Evolutionary conservation across 73 alveolate species (phyloP).

Genomic region (Blepharisma japonicum): DNA sequence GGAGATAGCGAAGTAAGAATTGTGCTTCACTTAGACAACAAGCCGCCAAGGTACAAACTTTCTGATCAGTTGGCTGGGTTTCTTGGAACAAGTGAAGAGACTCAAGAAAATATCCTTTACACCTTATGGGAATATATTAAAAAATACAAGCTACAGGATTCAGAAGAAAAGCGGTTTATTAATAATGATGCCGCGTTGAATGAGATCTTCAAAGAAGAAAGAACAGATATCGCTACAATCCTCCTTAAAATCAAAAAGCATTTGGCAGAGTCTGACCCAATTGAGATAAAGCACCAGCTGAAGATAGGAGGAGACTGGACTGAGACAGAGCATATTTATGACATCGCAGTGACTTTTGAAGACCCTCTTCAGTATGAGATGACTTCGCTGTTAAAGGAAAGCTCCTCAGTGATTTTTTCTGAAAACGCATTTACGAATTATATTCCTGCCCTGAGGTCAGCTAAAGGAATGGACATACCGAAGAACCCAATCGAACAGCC

Average conservation of each 20-base stretch:
- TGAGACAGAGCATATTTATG: constrained; percentile 16
- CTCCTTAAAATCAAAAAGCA: constrained; percentile 6
- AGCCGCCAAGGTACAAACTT: constrained; percentile 18
- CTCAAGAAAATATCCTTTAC: constrained; percentile 17
- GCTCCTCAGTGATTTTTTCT: constrained; percentile 1
- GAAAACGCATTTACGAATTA: constrained; percentile 23
- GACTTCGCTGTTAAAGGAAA: neutral
- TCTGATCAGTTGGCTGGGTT: neutral
- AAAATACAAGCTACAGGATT: constrained; percentile 6
- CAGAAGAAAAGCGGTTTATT: constrained; percentile 19
- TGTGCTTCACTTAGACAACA: constrained; percentile 18
- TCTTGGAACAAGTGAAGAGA: constrained; percentile 7
- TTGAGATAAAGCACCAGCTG: neutral
- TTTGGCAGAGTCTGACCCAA: constrained; percentile 18
- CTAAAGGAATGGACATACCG: constrained; percentile 2
- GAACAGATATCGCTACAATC: constrained; percentile 12
- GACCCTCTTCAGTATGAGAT: constrained; percentile 8
- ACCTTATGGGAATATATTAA: constrained; percentile 13
- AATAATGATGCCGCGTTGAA: neutral
- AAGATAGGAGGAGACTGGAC: constrained; percentile 27
- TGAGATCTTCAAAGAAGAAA: constrained; percentile 24
- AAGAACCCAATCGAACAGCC: neutral
- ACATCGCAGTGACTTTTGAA: neutral
- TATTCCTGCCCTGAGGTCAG: constrained; percentile 4
- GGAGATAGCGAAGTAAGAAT: constrained; percentile 12